Evolutionary conservation across 2,329 filamentous ascomycete species (phyloP).

Genomic region (Trichoderma sp.): DNA sequence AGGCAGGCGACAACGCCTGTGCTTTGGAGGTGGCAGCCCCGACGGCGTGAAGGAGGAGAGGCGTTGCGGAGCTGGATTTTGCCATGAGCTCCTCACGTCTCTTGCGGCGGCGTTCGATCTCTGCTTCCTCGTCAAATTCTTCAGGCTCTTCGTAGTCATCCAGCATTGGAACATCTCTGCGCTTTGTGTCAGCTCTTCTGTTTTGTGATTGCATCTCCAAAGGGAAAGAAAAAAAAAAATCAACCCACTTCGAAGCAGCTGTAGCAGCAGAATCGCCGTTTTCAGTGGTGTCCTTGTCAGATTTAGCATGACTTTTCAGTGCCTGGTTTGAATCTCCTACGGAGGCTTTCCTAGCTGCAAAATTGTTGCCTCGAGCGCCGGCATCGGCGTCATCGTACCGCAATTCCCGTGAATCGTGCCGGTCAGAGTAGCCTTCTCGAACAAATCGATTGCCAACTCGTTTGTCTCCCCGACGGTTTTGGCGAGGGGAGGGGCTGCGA

Average conservation of each 20-base stretch:
- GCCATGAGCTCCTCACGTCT: slow-evolving; percentile 80
- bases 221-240: neutral
- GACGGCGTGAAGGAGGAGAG: slow-evolving; percentile 72
- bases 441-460: slow-evolving; percentile 35
- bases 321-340: slow-evolving; percentile 56
- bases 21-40: slow-evolving; percentile 57
- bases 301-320: slow-evolving; percentile 66
- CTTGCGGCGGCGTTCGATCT: slow-evolving; percentile 81
- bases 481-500: slow-evolving; percentile 51
- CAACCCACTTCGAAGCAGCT: neutral
- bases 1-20: slow-evolving; percentile 51
- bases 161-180: slow-evolving; percentile 21
- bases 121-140: slow-evolving; percentile 73
- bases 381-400: slow-evolving; percentile 45
- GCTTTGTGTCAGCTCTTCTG: slow-evolving; percentile 22
- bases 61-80: slow-evolving; percentile 72
- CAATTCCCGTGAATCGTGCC: slow-evolving; percentile 26
- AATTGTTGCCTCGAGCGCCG: slow-evolving; percentile 45
- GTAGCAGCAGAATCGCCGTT: neutral
- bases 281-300: slow-evolving; percentile 46
- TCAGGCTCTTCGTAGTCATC: slow-evolving; percentile 51
- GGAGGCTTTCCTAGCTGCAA: slow-evolving; percentile 62
- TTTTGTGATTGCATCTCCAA: neutral
- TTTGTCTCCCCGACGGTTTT: slow-evolving; percentile 37
- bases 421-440: slow-evolving; percentile 30